Evolutionary conservation across 1,139 yeast genomes (phyloP).

Genomic region (Saccharomyces hybrid): DNA sequence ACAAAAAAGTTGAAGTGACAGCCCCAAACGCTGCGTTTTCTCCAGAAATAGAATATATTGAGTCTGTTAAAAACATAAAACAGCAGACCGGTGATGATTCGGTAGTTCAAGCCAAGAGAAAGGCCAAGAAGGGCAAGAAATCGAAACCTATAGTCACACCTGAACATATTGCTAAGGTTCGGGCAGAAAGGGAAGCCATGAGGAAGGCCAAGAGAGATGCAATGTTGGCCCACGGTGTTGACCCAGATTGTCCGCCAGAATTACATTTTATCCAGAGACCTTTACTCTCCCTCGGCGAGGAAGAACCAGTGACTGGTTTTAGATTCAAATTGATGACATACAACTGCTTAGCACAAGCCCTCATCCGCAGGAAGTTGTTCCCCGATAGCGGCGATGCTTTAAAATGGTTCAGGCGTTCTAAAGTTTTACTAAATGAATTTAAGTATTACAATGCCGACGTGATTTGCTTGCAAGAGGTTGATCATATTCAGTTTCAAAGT

Average conservation of each 20-base stretch:
- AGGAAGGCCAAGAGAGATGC: slow-evolving; percentile 44
- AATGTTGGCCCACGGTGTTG: slow-evolving; percentile 39
- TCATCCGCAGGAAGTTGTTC: slow-evolving; percentile 67
- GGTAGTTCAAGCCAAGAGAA: slow-evolving; percentile 5
- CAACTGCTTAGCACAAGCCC: slow-evolving; percentile 73
- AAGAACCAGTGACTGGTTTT: slow-evolving; percentile 16
- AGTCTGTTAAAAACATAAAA: background rate
- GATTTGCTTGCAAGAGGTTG: slow-evolving; percentile 78
- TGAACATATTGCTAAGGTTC: slow-evolving; percentile 54
- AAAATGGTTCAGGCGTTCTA: slow-evolving; percentile 71
- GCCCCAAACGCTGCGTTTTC: background rate
- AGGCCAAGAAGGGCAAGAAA: slow-evolving; percentile 21
- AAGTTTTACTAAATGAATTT: slow-evolving; percentile 59
- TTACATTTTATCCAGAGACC: slow-evolving; percentile 52
- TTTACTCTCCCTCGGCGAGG: slow-evolving; percentile 35
- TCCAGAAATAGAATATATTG: background rate
- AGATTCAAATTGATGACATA: slow-evolving; percentile 53
- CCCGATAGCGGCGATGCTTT: slow-evolving; percentile 79
- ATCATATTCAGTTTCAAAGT: slow-evolving; percentile 49
- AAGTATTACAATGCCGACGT: slow-evolving; percentile 62
- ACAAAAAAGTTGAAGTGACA: background rate
- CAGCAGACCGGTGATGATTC: background rate
- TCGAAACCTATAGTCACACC: slow-evolving; percentile 39
- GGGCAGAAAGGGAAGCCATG: slow-evolving; percentile 41
- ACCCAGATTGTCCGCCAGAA: slow-evolving; percentile 39